Base-by-base conservation (phyloP, 805 yeast genomes). In the Metschnikowia cerradonensis region DNA sequence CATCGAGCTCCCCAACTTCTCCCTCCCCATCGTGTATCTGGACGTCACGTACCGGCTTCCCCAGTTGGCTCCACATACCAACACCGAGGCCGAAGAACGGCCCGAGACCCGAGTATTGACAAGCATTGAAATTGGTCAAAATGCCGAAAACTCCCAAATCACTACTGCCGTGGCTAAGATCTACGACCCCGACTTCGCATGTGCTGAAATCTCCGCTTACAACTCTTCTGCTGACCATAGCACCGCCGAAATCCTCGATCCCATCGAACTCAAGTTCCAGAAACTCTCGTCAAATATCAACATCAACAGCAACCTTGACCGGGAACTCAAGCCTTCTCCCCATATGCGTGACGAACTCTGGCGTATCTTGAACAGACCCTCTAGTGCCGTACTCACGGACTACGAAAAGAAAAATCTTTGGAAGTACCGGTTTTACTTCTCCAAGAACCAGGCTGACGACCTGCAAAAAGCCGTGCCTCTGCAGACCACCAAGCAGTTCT, bases 251-350 rank as follows among this genome's bases (percentile, higher is more conserved):
- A 49, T 45, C 20, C 33, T 39, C 52, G 96, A 92, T 60, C 96
- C 97, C 1, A 84, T 94, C 20, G 98, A 94, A 63, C 78, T 83
- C 55, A 94, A 92, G 64, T 90, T 86, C 63, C 82, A 96, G 57
- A 82, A 86, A 51, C 69, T 92, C 47, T 94, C 91, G 55, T 85
- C 97, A 66, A 71, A 70, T 47, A 81, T 87, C 45, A 89, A 91
- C 58, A 86, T 87, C 60, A 81, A 85, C 45, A 78, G 88, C 1
- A 79, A 88, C 26, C 68, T 89, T 35, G 98, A 91, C 63, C 83
- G 82, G 57, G 97, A 90, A 51, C 74, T 89, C 43, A 89, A 91
- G 59, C 99, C 99, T 1, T 86, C 92, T 17, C 86, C 96, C 3
- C 86, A 83, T 60, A 76, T 85, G 34, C 75, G 97, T 58, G 90